Conservation (phyloP, 768 basidiomycete genomes). For the Naganishia kalamii region DNA sequence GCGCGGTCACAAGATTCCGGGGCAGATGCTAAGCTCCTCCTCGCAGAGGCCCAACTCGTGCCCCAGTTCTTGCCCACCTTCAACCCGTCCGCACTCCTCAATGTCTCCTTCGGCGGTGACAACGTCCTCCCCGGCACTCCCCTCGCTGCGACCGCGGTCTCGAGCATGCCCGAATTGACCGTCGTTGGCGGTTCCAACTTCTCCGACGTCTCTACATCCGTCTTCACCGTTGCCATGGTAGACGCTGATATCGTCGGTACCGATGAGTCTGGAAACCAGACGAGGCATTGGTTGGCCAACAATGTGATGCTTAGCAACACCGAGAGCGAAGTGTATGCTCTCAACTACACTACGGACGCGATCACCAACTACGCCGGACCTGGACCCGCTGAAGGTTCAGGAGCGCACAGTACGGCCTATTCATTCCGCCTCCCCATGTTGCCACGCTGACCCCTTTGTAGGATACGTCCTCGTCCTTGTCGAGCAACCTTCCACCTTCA, state of each 20-base stretch:
- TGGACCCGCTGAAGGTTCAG: conserved; percentile 61
- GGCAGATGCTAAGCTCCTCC: conserved; percentile 45
- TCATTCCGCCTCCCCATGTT: neutral
- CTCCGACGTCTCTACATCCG: conserved; percentile 25
- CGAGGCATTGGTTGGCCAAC: conserved; percentile 76
- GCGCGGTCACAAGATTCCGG: neutral
- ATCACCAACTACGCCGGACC: conserved; percentile 65
- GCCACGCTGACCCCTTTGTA: conserved; percentile 36
- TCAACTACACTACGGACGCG: conserved; percentile 36
- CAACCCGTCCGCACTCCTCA: conserved; percentile 57
- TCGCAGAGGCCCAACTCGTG: conserved; percentile 50
- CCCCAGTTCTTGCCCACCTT: conserved; percentile 61
- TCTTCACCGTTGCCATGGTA: conserved; percentile 66
- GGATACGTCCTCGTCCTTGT: conserved; percentile 65
- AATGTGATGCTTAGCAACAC: conserved; percentile 47
- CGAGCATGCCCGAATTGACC: conserved; percentile 52
- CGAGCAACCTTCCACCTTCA: conserved; percentile 60
- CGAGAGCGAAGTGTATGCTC: conserved; percentile 6
- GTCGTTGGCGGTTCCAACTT: conserved; percentile 55
- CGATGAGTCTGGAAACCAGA: conserved; percentile 50
- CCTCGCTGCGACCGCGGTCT: conserved; percentile 9
- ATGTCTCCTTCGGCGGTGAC: conserved; percentile 51
- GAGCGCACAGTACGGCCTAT: conserved; percentile 53
- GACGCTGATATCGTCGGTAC: conserved; percentile 66
- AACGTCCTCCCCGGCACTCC: neutral